Evolutionary conservation across 2,329 filamentous ascomycete genomes (phyloP), one percentile per base, ranked within the genome.

Genomic region (Hypoxylon rubiginosum): DNA sequence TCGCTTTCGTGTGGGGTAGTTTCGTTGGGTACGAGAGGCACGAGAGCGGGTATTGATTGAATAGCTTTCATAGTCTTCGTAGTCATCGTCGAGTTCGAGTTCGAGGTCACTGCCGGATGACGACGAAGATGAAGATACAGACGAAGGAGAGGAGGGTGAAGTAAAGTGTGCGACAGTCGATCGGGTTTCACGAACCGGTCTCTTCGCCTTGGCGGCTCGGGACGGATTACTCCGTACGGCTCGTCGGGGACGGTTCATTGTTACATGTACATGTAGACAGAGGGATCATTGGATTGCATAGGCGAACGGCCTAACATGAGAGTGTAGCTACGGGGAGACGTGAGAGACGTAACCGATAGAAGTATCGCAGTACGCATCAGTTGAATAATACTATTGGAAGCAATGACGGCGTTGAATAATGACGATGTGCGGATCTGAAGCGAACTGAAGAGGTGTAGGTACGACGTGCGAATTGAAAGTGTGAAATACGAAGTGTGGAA

Each of bases 121-220:
- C 63, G 63, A 26, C 48, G 69, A 52, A 24, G 58, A 34, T 57
- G 64, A 46, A 53, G 41, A 9, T 17, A 10, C 9, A 30, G 46
- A 48, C 7, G 62, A 34, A 11, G 61, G 24, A 66, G 64, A 19
- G 43, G 69, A 56, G 30, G 59, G 36, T 53, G 66, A 54, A 49
- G 32, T 64, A 49, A 73, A 70, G 67, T 75, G 73, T 10, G 70
- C 64, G 4, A 69, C 71, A 19, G 70, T 73, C 1, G 75, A 72
- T 39, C 75, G 62, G 13, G 75, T 77, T 43, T 62, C 54, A 17
- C 74, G 71, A 19, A 36, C 62, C 0, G 75, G 74, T 46, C 32
- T 50, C 62, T 76, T 77, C 51, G 70, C 68, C 60, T 77, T 78
- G 5, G 75, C 75, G 19, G 64, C 73, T 41, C 75, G 75, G 10